Evolutionary conservation across 2,329 filamentous ascomycete species (phyloP), one percentile per base, ranked within the genome.

Genomic region (Sclerotinia trifoliorum): DNA sequence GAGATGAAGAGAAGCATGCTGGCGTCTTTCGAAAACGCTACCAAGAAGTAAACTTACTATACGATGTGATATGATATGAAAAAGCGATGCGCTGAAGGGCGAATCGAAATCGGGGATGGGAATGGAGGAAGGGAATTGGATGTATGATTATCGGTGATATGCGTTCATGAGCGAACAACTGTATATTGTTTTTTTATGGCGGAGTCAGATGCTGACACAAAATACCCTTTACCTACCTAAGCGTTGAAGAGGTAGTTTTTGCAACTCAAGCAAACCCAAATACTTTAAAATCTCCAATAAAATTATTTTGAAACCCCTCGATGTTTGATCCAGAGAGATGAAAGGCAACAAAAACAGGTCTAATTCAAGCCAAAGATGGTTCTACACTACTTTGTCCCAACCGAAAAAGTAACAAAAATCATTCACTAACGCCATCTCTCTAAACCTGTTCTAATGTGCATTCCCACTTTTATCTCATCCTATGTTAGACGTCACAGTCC

Each of bases 1-100:
- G 77, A 80, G 66, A 80, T 84, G 72, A 80, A 82, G 62, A 78
- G 82, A 66, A 82, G 78, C 67, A 82, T 84, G 68, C 75, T 84
- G 48, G 80, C 81, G 56, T 79, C 81, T 2, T 84, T 85, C 71
- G 82, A 85, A 61, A 77, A 75, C 26, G 72, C 77, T 17, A 67
- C 71, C 35, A 76, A 75, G 70, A 75, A 74, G 70, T 77, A 65
- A 61, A 76, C 73, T 68, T 77, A 57, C 62, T 46, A 35, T 62
- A 49, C 15, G 32, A 52, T 3, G 35, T 42, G 56, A 39, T 39
- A 69, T 29, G 49, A 42, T 13, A 54, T 49, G 56, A 55, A 21
- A 60, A 39, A 57, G 44, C 15, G n/a, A 49, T 15, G 44, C 21
- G 21, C 44, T 49, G 15, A 21, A 21, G 1, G 29, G n/a, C 13